Base-by-base conservation (phyloP, 805 yeast species). In the Pichia insulana region DNA sequence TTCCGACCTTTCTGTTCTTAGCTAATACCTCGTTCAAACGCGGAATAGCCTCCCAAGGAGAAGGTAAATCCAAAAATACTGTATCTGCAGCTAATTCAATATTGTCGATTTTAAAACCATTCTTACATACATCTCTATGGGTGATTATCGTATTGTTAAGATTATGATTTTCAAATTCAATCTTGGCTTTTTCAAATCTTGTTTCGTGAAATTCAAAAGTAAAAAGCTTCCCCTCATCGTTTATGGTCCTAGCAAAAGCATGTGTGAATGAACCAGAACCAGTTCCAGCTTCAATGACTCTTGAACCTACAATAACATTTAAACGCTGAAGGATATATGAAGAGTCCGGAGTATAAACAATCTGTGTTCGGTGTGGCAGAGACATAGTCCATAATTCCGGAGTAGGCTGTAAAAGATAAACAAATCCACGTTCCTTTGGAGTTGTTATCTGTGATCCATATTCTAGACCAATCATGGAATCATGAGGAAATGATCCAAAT, bases 361-460 rank as follows among this genome's bases (percentile, higher is more conserved):
- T 92, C 65, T 92, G 99, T 0, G 99, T 92, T 62, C 99, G 72
- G 59, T 92, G 99, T 2, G 98, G 97, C 30, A 92, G 67, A 0
- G 97, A 85, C n/a, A 86, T 56, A 0, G 96, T 83, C 99, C 99
- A 92, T 18, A 92, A 65, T 62, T 92, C 99, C 0, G 99, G 89
- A 0, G 95, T 81, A 1, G 98, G 97, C 47, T 84, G 89, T 37
- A 92, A 63, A 12, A 92, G 67, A 57, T 90, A 95, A 38, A 92
- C 76, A 57, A 88, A 92, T 0, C 96, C 96, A 52, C 74, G 73
- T 0, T 89, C 94, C 47, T 75, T 76, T 12, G 73, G 64, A 30
- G 73, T 62, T 3, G 88, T 74, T 54, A 90, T 76, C 58, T 92
- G 99, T 0, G 86, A 70, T 1, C 99, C 99, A 62, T 74, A 90